Evolutionary conservation across 2,329 filamentous ascomycete species (phyloP), one percentile per base, ranked within the genome.

Genomic region (Escovopsis weberi): DNA sequence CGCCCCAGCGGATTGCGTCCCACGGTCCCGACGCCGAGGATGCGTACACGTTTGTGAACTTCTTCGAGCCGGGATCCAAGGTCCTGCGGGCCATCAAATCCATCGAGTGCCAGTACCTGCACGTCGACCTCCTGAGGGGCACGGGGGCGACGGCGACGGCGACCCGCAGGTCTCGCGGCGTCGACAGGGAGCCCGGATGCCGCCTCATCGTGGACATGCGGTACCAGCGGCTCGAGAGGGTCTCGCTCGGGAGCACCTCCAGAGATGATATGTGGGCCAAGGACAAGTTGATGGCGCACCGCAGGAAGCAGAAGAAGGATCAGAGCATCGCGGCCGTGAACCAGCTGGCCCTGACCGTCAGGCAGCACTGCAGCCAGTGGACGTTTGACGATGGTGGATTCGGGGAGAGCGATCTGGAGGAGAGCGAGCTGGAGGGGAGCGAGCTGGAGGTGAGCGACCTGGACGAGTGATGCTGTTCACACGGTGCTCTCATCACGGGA

Each of bases 61-160:
- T 67, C 48, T 62, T 69, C 47, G 28, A 47, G 4, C 28, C 43
- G 7, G 37, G 43, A 0, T 57, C 59, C 2, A 47, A 43, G 12
- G 55, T 66, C 11, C 46, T 59, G 12, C 15, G 48, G 1, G 57
- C 59, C 4, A 51, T 69, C 23, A 46, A 50, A 15, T 38, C 45
- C 0, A 46, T 69, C 6, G 55, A 58, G 10, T 59, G 61, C 43
- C 61, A 62, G 44, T 55, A 53, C 43, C 46, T 70, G 12, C 47
- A 48, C 7, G 45, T 70, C 41, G 45, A 61, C 3, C 55, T 67
- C n/a, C 50, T 52, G 36, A 56, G 52, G 33, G 39, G 28, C 4
- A 9, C 28, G 28, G 46, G 19, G 12, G 18, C 30, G 4, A 26
- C 15, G 4, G 3, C 28, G 28, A 46, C 18, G 12, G 18, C 30